Evolutionary conservation across 2,329 filamentous ascomycete genomes (phyloP).

Genomic region (Cytospora paraplurivora): DNA sequence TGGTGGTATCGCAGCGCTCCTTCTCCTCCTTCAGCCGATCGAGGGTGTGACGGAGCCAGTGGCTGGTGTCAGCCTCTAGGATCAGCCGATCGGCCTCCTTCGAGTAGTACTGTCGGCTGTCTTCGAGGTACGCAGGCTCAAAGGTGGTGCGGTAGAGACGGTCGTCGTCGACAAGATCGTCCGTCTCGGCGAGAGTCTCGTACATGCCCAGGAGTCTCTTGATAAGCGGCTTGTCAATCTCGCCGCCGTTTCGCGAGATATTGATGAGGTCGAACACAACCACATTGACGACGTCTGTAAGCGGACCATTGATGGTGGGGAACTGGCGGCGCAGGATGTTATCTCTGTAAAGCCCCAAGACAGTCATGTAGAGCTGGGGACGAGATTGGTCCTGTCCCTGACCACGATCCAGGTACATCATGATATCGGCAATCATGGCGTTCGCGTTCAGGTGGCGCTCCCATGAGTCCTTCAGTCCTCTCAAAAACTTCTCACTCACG

Average conservation of each 20-base stretch:
- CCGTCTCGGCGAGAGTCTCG: constrained; percentile 80
- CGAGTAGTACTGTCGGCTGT: constrained; percentile 73
- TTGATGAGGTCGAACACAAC: constrained; percentile 89
- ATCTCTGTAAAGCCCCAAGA: constrained; percentile 87
- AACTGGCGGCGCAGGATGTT: constrained; percentile 64
- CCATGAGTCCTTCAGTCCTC: constrained; percentile 76
- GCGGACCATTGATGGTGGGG: constrained; percentile 47
- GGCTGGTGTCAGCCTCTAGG: constrained; percentile 75
- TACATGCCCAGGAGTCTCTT: constrained; percentile 88
- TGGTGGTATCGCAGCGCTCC: constrained; percentile 78
- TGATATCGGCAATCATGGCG: constrained; percentile 94
- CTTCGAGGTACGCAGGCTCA: constrained; percentile 73
- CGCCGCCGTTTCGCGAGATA: constrained; percentile 88
- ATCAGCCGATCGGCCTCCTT: constrained; percentile 75
- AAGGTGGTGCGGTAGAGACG: constrained; percentile 85
- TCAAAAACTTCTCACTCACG: constrained; percentile 81
- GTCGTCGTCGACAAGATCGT: constrained; percentile 73
- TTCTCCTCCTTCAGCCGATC: constrained; percentile 77
- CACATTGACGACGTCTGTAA: constrained; percentile 75
- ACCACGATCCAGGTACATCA: constrained; percentile 96
- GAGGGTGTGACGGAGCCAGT: constrained; percentile 77
- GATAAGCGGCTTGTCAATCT: constrained; percentile 81
- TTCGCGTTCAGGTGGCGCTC: constrained; percentile 88
- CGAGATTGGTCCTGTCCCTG: constrained; percentile 67
- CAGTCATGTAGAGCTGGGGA: constrained; percentile 78